Conservation (phyloP, 768 basidiomycete species). For the Suillus lakei region DNA sequence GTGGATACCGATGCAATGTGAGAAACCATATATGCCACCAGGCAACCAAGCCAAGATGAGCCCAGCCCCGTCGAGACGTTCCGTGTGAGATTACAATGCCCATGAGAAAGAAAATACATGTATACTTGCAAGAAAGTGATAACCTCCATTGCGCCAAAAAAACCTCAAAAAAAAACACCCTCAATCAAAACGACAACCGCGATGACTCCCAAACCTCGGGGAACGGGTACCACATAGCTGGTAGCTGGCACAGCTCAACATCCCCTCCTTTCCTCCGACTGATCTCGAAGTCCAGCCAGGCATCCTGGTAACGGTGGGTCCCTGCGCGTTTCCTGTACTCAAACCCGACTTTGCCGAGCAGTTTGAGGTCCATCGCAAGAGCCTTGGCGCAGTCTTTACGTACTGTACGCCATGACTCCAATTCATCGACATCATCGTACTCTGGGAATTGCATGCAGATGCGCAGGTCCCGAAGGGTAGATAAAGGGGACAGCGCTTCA, state of each 20-base stretch:
- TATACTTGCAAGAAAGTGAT: background rate
- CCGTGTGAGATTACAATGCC: background rate
- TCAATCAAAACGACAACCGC: constrained; percentile 25
- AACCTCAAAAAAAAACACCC: background rate
- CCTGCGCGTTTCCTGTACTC: constrained; percentile 42
- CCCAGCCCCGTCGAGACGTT: background rate
- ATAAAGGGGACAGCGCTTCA: constrained; percentile 34
- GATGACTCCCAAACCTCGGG: constrained; percentile 40
- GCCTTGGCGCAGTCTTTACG: constrained; percentile 32
- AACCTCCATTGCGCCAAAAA: background rate
- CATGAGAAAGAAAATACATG: constrained; percentile 4
- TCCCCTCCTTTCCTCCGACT: constrained; percentile 17
- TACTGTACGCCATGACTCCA: constrained; percentile 36
- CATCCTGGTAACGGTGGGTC: constrained; percentile 40
- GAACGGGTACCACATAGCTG: constrained; percentile 38
- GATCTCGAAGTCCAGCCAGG: constrained; percentile 40
- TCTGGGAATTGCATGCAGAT: constrained; percentile 43
- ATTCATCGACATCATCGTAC: constrained; percentile 36
- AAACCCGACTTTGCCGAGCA: constrained; percentile 37
- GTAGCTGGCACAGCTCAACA: constrained; percentile 24
- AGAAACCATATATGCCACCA: constrained; percentile 2
- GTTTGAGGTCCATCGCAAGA: constrained; percentile 36
- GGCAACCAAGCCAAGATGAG: background rate
- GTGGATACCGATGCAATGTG: constrained; percentile 7
- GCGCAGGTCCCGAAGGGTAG: constrained; percentile 33